Conservation (phyloP, 345 rosid genomes). For the Aegle marmelos region DNA sequence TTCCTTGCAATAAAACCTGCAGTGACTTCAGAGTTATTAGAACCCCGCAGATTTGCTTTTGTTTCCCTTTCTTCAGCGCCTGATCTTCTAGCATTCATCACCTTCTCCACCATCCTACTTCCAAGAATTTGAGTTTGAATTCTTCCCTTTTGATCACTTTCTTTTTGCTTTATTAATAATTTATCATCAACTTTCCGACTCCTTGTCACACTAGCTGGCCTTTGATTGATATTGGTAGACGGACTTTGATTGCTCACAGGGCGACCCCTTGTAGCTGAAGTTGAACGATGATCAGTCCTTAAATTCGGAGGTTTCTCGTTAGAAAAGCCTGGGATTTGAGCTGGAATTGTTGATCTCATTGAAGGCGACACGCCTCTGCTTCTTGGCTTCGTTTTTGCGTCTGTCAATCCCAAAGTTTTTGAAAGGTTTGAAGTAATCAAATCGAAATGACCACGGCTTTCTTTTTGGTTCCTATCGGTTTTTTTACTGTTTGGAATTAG, state of each 20-base stretch:
- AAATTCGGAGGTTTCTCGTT: conserved; percentile 39
- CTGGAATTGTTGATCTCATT: conserved; percentile 24
- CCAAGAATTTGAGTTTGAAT: conserved; percentile 36
- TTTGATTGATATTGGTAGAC: not conserved
- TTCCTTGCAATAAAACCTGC: conserved; percentile 20
- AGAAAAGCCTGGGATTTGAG: conserved; percentile 31
- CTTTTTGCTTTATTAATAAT: not conserved
- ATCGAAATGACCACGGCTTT: not conserved
- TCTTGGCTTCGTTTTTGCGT: conserved; percentile 22
- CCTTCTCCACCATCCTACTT: conserved; percentile 62
- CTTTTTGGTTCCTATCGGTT: not conserved
- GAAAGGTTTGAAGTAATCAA: conserved; percentile 21
- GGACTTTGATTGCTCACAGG: conserved; percentile 8
- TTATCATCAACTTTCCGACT: conserved; percentile 29
- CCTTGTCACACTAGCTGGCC: conserved; percentile 33
- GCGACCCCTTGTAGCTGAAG: conserved; percentile 32
- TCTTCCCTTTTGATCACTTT: not conserved
- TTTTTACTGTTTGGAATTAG: not conserved
- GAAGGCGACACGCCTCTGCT: conserved; percentile 38
- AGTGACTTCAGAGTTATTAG: not conserved
- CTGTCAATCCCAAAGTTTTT: not conserved
- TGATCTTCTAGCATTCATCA: conserved; percentile 58
- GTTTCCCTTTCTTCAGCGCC: conserved; percentile 22
- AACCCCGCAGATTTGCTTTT: conserved; percentile 15
- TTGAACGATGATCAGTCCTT: conserved; percentile 11